Evolutionary conservation across 257 asterid species (phyloP).

Genomic region (Handroanthus guayacan): DNA sequence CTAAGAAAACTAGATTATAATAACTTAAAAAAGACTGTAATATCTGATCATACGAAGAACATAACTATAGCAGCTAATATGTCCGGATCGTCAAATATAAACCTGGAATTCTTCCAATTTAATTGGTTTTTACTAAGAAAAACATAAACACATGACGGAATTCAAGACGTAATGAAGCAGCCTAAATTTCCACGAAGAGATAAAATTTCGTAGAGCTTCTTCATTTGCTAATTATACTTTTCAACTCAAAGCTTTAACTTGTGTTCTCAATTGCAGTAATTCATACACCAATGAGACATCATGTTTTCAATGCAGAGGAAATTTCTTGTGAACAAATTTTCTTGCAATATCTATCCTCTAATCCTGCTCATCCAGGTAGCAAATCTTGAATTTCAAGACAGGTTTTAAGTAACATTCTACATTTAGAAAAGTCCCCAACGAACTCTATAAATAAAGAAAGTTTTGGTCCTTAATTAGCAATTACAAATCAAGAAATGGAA

Average conservation of each 20-base stretch:
- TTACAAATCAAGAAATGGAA: conserved; percentile 22
- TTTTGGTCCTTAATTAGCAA: conserved; percentile 17
- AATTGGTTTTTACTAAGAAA: not conserved
- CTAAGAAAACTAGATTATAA: too few species aligned
- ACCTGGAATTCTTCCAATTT: too few species aligned
- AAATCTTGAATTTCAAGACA: not conserved
- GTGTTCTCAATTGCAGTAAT: too few species aligned
- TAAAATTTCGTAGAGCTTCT: not conserved
- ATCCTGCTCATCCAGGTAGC: not conserved
- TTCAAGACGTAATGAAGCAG: not conserved
- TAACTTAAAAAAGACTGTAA: too few species aligned
- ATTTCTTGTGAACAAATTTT: too few species aligned
- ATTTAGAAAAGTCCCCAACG: not conserved
- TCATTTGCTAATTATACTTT: not conserved
- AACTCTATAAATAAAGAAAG: conserved; percentile 14
- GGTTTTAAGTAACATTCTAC: not conserved
- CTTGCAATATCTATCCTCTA: not conserved
- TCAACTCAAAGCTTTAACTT: not conserved
- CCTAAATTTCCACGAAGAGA: not conserved
- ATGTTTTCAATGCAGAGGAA: too few species aligned
- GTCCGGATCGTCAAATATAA: too few species aligned
- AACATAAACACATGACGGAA: not conserved
- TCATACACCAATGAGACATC: too few species aligned
- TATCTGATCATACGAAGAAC: too few species aligned
- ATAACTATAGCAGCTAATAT: too few species aligned